Conservation (phyloP, 225 moss, liverwort and hornwort genomes). For the Sphagnum tenellum region DNA sequence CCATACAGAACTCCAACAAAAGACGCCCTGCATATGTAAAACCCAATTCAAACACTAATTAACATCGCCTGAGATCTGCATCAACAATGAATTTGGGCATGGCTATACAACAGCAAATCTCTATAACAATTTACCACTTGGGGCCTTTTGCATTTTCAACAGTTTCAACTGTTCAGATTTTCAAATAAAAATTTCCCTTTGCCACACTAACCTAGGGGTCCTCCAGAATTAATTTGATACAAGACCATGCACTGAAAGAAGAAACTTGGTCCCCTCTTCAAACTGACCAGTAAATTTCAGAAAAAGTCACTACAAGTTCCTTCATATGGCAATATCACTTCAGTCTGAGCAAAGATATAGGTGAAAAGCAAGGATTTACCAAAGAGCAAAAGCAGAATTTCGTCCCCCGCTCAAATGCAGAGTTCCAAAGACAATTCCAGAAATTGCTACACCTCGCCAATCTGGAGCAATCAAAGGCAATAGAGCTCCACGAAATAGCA, state of each 20-base stretch:
- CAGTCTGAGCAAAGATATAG: background rate
- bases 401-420: constrained; percentile 61
- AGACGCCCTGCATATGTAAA: constrained; percentile 43
- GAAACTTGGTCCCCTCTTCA: background rate
- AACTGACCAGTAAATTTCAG: background rate
- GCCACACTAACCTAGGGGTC: background rate
- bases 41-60: background rate
- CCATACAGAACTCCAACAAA: constrained; percentile 73
- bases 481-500: constrained; percentile 67
- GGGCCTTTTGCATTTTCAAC: too few relatives aligned
- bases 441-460: constrained; percentile 60
- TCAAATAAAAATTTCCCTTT: background rate
- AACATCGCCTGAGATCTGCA: background rate
- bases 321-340: background rate
- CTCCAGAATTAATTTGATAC: background rate
- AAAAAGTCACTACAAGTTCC: background rate
- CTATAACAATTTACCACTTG: too few relatives aligned
- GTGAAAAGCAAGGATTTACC: constrained; percentile 22
- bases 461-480: constrained; percentile 63
- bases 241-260: too few relatives aligned
- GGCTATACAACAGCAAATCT: background rate
- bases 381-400: constrained; percentile 67
- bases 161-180: background rate
- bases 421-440: constrained; percentile 54
- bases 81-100: background rate